Base-by-base conservation (phyloP, 148 eudicot genomes). In the Gaultheria prostrata region DNA sequence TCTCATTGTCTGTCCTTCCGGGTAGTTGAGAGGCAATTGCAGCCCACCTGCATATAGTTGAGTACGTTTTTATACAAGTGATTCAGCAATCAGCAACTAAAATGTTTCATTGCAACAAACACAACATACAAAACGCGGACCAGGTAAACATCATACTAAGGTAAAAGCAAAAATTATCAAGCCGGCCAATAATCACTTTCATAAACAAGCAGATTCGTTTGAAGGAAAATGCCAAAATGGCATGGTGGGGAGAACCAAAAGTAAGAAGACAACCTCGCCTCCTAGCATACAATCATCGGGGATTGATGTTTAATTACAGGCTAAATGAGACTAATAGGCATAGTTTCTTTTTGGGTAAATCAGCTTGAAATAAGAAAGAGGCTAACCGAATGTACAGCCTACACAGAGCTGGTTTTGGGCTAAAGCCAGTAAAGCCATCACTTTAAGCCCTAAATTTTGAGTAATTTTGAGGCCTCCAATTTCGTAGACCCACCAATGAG, bases 1-100 rank as follows among this genome's bases (percentile, higher is more conserved):
- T 91, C 91, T 95, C 98, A 46, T 95, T 95, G 85, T 95, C 98
- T 49, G 98, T 95, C 86, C 98, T 90, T 81, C 98, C 98, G 1
- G 95, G 95, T 15, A 95, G 86, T 82, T 92, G 98, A n/a, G 96
- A 85, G 43, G 98, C 98, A 80, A 95, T 95, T 20, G 96, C 96
- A 78, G 98, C 98, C 98, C 98, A 95, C 85, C 98, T 95, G 83
- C 51, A 84, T 2, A 85, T 49, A 71, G 76, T 53, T 21, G 24
- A 24, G 43, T 49, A 7, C n/a, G 30, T 43, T 21, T 70, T 53
- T 20, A 51, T 46, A 35, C 6, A 21, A 39, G 74, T 43, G 39
- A 67, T 12, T 72, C 49, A 69, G 20, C 18, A 4, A 17, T 69
- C 39, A 30, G 20, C 0, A 30, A 69, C 39, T 69, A 32, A 33